Evolutionary conservation across 2,329 filamentous ascomycete species (phyloP).

Genomic region (Colletotrichum lini): DNA sequence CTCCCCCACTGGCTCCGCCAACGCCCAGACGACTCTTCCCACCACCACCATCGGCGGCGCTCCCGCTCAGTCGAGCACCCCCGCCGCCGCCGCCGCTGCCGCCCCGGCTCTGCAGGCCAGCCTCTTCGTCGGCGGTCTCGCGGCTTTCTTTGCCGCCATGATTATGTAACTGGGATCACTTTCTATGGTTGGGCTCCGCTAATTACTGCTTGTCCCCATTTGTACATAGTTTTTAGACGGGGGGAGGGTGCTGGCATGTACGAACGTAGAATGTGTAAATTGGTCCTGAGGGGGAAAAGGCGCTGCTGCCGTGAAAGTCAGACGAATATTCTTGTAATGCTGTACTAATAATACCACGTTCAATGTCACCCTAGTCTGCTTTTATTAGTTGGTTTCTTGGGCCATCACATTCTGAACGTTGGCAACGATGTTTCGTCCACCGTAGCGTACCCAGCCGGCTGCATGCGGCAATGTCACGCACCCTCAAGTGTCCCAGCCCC

Average conservation of each 20-base stretch:
- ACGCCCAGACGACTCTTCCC: conserved; percentile 43
- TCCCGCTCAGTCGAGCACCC: background rate
- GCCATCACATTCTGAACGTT: no score
- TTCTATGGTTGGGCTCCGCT: no score
- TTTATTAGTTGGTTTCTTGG: background rate
- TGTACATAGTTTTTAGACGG: conserved; percentile 10
- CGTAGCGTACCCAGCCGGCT: no score
- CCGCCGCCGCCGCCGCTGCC: conserved; percentile 4
- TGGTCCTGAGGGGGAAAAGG: background rate
- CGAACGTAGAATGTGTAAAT: conserved; percentile 7
- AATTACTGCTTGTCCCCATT: background rate
- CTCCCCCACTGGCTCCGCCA: conserved; percentile 46
- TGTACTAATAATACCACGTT: conserved; percentile 20
- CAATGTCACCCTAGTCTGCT: background rate
- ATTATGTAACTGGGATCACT: conserved; percentile 22
- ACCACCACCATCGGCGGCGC: conserved; percentile 54
- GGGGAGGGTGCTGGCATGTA: background rate
- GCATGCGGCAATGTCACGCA: no score
- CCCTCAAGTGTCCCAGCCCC: no score
- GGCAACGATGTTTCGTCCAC: no score
- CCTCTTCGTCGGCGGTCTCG: conserved; percentile 21
- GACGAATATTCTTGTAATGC: background rate
- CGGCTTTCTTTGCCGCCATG: conserved; percentile 33
- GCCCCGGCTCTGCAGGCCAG: conserved; percentile 18
- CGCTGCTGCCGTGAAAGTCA: background rate